Percentiles rank a stretch among this genome's conserved stretches.
These are phyloP conservation scores for Metschnikowia aberdeeniae DNA, from an alignment of 805 yeast species.

Conservation along the genomic window DNA sequence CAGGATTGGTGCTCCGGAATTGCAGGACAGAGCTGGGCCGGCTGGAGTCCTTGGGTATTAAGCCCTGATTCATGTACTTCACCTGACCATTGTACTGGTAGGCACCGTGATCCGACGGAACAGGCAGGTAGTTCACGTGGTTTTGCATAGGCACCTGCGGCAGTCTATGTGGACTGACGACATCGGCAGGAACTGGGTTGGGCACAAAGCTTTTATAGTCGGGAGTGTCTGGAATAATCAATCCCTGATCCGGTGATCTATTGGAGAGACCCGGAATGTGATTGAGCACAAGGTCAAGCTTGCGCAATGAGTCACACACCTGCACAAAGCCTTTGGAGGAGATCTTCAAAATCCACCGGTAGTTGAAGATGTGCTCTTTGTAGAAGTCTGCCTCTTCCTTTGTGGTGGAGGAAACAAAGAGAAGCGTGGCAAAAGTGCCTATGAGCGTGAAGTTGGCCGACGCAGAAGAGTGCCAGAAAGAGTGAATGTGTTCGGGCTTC, in stretches of 20 bases:
- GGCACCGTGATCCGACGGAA: constrained; percentile 1
- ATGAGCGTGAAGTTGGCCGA: constrained; percentile 74
- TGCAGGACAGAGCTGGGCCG: constrained; percentile 10
- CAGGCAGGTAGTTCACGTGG: constrained; percentile 1
- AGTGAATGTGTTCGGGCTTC: constrained; percentile 76
- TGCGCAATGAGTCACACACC: constrained; percentile 66
- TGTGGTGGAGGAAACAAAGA: constrained; percentile 60
- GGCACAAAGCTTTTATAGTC: constrained; percentile 16
- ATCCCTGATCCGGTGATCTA: constrained; percentile 35
- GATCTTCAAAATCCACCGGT: constrained; percentile 70
- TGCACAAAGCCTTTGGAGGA: constrained; percentile 75
- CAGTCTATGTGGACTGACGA: constrained; percentile 6
- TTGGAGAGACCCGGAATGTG: constrained; percentile 69
- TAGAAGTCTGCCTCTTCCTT: constrained; percentile 62
- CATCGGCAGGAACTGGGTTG: constrained; percentile 5
- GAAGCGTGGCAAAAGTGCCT: constrained; percentile 82
- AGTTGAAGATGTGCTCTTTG: constrained; percentile 67
- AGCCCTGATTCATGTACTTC: constrained; percentile 2
- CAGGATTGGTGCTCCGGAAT: constrained; percentile 1
- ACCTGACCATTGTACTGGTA: constrained; percentile 4
- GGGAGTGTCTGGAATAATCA: constrained; percentile 31
- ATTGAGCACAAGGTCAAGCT: constrained; percentile 65
- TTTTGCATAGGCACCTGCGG: background rate
- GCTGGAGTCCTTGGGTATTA: constrained; percentile 3
- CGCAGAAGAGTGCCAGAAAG: constrained; percentile 87